phyloP scores from a whole-genome alignment of 352 stramenopile genomes.

The Phytophthora melonis region DNA sequence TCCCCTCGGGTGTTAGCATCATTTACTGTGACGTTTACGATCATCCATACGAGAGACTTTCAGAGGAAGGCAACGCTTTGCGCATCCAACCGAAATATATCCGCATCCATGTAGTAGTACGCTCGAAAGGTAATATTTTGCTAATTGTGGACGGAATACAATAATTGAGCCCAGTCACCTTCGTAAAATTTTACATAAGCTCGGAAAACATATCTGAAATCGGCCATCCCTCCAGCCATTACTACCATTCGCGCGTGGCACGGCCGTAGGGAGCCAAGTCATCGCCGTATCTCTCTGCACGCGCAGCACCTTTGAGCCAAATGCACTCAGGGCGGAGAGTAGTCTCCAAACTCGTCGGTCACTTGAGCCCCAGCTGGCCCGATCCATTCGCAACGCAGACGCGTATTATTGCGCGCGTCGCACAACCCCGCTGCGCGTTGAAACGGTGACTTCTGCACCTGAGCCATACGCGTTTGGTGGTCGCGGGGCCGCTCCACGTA shows the following conservation, averaged over 20 bases:
- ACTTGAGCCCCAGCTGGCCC: conserved; percentile 19
- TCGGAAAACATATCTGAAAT: conserved; percentile 24
- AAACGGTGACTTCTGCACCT: conserved; percentile 31
- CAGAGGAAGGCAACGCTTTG: not conserved
- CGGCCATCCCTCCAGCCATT: not conserved
- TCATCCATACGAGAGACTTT: no score
- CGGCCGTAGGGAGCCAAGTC: conserved; percentile 4
- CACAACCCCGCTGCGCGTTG: not conserved
- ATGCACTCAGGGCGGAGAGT: conserved; percentile 23
- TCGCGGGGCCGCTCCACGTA: conserved; percentile 6
- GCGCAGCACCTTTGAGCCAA: conserved; percentile 9
- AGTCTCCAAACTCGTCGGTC: not conserved
- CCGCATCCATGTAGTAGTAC: not conserved
- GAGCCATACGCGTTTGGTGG: conserved; percentile 20
- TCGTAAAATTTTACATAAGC: not conserved
- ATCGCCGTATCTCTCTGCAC: conserved; percentile 21
- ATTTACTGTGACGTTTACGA: no score
- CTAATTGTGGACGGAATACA: not conserved
- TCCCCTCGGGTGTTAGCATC: no score
- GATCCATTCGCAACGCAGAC: conserved; percentile 24
- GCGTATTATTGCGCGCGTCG: conserved; percentile 1
- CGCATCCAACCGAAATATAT: not conserved
- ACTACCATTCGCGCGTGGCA: not conserved
- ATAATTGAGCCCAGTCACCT: no score
- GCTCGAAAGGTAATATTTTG: not conserved